Evolutionary conservation across 2,329 filamentous ascomycete genomes (phyloP).

Genomic region (Paracoccidioides brasiliensis): DNA sequence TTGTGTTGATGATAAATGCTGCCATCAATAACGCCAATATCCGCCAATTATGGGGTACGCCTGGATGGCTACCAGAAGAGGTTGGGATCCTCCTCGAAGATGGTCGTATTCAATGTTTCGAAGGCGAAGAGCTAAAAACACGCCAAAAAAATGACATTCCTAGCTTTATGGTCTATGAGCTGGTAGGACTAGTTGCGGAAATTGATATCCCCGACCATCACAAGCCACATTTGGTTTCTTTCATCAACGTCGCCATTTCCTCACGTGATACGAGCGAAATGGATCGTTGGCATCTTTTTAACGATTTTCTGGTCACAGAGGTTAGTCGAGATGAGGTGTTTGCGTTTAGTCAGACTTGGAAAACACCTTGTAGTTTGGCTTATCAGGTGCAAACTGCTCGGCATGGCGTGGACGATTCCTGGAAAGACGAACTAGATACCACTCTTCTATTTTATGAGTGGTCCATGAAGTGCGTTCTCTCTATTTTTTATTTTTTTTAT

Average conservation of each 20-base stretch:
- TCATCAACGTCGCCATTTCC: slow-evolving; percentile 60
- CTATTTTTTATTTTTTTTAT: not conserved
- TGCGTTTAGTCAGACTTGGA: slow-evolving; percentile 83
- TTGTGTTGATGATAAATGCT: slow-evolving; percentile 75
- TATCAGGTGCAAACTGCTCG: slow-evolving; percentile 74
- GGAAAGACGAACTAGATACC: slow-evolving; percentile 76
- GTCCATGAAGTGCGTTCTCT: slow-evolving; percentile 34
- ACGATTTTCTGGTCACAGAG: slow-evolving; percentile 83
- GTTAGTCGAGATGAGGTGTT: slow-evolving; percentile 73
- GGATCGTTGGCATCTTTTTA: slow-evolving; percentile 88
- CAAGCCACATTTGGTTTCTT: slow-evolving; percentile 79
- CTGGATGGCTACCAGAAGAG: slow-evolving; percentile 84
- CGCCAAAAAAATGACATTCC: slow-evolving; percentile 69
- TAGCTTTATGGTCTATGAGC: slow-evolving; percentile 75
- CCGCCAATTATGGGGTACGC: slow-evolving; percentile 66
- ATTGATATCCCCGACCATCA: slow-evolving; percentile 77
- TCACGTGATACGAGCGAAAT: slow-evolving; percentile 37
- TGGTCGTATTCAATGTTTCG: slow-evolving; percentile 88
- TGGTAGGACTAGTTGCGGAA: slow-evolving; percentile 79
- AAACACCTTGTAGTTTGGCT: slow-evolving; percentile 73
- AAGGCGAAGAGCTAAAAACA: slow-evolving; percentile 74
- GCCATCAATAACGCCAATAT: slow-evolving; percentile 60
- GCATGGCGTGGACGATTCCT: slow-evolving; percentile 70
- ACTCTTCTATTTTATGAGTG: slow-evolving; percentile 69
- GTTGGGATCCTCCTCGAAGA: slow-evolving; percentile 84